A percentile compares a stretch with the other conserved stretches of the same genome.
Evolutionary conservation across 306 rosid genomes (phyloP).

Genomic region (Pachyrhizus erosus): DNA sequence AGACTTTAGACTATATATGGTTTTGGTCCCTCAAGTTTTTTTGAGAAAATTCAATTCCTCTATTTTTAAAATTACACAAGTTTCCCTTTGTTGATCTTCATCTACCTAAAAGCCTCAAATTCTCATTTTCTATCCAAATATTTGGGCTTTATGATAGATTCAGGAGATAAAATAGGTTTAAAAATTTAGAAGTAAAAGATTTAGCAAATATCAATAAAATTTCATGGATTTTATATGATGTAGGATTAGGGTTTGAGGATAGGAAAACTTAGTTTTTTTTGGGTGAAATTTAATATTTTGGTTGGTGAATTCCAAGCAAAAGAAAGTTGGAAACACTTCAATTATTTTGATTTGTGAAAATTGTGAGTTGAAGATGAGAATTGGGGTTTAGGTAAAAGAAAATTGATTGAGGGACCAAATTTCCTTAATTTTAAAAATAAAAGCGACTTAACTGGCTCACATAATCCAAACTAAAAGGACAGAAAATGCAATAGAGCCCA

Average conservation of each 20-base stretch:
- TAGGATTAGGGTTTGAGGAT: background rate
- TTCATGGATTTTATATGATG: background rate
- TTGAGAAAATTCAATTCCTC: background rate
- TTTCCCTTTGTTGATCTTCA: background rate
- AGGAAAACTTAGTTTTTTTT: background rate
- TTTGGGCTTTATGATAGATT: background rate
- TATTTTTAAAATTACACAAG: background rate
- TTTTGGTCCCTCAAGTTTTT: background rate
- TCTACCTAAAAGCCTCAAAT: background rate
- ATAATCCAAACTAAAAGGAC: background rate
- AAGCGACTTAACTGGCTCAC: background rate
- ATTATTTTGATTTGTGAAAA: background rate
- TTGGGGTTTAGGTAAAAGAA: background rate
- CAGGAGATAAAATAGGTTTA: background rate
- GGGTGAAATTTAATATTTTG: background rate
- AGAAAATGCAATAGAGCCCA: background rate
- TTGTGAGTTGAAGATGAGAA: background rate
- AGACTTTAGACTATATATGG: background rate
- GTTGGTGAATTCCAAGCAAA: background rate
- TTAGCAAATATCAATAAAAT: background rate
- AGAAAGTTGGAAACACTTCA: background rate
- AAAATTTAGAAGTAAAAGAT: background rate
- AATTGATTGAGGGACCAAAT: background rate
- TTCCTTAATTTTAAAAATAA: background rate
- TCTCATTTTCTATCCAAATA: background rate